A percentile compares a stretch with the other conserved stretches of the same genome.
Evolutionary conservation across 2,329 filamentous ascomycete species (phyloP).

Genomic region (Xylariales sp.): DNA sequence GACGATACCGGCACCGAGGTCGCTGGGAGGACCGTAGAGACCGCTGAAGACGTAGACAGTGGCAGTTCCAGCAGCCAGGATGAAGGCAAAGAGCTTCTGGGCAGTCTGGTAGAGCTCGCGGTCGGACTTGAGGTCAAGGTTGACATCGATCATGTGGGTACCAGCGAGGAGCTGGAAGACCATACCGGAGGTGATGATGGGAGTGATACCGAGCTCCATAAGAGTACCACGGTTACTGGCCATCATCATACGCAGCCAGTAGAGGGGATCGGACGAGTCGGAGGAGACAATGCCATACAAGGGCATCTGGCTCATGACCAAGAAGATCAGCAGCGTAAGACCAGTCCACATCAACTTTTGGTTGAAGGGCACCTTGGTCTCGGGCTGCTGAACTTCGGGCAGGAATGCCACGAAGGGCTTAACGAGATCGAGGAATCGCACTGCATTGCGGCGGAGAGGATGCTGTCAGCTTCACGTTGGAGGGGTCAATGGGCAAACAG

Average conservation of each 20-base stretch:
- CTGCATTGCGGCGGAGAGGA: too few relatives aligned
- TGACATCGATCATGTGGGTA: conserved; percentile 99
- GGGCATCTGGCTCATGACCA: conserved; percentile 99
- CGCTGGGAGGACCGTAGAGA: conserved; percentile 93
- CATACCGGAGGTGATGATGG: conserved; percentile 99
- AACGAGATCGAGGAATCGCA: conserved; percentile 99
- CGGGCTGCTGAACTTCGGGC: conserved; percentile 96
- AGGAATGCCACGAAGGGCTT: conserved; percentile 99
- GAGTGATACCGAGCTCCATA: conserved; percentile 96
- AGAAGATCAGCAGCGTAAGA: conserved; percentile 93
- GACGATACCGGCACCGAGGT: conserved; percentile 96
- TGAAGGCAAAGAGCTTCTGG: conserved; percentile 97
- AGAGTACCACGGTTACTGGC: conserved; percentile 95
- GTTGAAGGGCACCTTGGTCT: conserved; percentile 99
- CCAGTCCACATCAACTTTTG: conserved; percentile 96
- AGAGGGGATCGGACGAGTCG: conserved; percentile 95
- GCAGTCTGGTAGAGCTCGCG: conserved; percentile 99
- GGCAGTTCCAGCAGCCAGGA: conserved; percentile 94
- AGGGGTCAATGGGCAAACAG: too few relatives aligned
- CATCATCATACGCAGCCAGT: conserved; percentile 99
- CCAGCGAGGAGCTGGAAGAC: conserved; percentile 99
- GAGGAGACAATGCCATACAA: conserved; percentile 99
- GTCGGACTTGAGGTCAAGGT: conserved; percentile 99
- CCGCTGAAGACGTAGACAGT: conserved; percentile 98
- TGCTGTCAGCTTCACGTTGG: too few relatives aligned